Base-by-base conservation (phyloP, 345 rosid genomes). In the Theobroma cacao region DNA sequence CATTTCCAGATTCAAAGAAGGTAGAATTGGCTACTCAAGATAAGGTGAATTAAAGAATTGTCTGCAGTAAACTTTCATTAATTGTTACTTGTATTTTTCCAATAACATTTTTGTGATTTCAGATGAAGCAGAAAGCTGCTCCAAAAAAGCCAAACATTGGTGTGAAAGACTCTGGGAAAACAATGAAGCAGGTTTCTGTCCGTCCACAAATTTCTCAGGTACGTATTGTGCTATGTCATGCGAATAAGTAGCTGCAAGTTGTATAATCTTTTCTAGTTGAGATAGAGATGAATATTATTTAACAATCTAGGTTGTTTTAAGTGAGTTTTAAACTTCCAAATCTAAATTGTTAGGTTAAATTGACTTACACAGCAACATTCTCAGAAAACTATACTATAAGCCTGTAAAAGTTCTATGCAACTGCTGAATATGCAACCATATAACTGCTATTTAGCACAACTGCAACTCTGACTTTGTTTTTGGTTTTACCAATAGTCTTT, bases 121-220 rank as follows among this genome's bases (percentile, higher is more conserved):
- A 94, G 97, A 41, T 78, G 68, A 89, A 84, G 77, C 72, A 77
- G 67, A 87, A 81, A 84, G 81, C 68, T 75, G 79, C 85, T 72
- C 78, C 79, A 64, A 92, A 81, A 85, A 92, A 84, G 84, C 90
- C 90, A 62, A 87, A 77, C 84, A 63, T 79, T 68, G 80, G 77
- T 53, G 82, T 63, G 50, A 84, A 79, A 81, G 90, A 84, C 60
- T 43, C 86, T 20, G 87, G 84, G 70, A 93, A 84, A 78, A 75
- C 80, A 36, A 63, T 83, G 75, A 89, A 88, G 78, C 89, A 87
- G 86, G 88, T 84, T 78, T 59, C 84, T 72, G 64, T 77, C 80
- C 82, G 34, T 72, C 82, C 78, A 81, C 86, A 79, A 82, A 67
- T 77, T 75, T 79, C 85, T 52, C 83, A 87, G 87, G 87, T 78